phyloP scores from a whole-genome alignment of 2,329 filamentous ascomycete genomes.

The Orbilia javanica region DNA sequence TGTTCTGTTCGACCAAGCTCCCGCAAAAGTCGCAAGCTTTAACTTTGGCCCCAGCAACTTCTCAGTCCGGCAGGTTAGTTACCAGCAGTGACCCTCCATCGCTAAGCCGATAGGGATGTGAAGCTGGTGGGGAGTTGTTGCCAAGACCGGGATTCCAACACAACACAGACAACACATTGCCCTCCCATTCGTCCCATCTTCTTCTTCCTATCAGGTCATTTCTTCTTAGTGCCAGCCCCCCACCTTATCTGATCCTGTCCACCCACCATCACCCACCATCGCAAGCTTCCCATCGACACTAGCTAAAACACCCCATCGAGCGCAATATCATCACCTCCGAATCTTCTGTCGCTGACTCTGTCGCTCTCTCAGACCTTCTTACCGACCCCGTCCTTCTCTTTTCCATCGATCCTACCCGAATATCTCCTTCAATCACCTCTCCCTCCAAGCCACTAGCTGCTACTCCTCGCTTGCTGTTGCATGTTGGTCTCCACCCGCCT shows the following conservation, averaged over 20 bases:
- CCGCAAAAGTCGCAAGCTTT: not conserved
- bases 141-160: constrained; percentile 34
- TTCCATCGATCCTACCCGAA: constrained; percentile 1
- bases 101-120: constrained; percentile 42
- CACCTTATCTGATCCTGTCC: constrained; percentile 23
- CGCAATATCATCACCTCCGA: constrained; percentile 11
- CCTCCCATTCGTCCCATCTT: constrained; percentile 34
- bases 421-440: constrained; percentile 21
- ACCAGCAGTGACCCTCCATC: constrained; percentile 9
- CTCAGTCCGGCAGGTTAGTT: not conserved
- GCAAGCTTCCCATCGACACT: constrained; percentile 24
- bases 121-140: not conserved
- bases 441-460: not conserved
- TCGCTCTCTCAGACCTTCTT: constrained; percentile 6
- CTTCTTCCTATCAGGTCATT: not conserved
- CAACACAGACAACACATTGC: constrained; percentile 42
- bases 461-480: constrained; percentile 21
- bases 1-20: not conserved
- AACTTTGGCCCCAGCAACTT: not conserved
- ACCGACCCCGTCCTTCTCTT: constrained; percentile 8
- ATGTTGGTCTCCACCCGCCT: constrained; percentile 24
- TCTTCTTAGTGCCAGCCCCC: constrained; percentile 12
- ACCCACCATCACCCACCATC: constrained; percentile 13
- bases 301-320: not conserved
- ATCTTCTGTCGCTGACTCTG: constrained; percentile 11